Conservation (phyloP, 139 green algal genomes). For the Eudorina sp. region DNA sequence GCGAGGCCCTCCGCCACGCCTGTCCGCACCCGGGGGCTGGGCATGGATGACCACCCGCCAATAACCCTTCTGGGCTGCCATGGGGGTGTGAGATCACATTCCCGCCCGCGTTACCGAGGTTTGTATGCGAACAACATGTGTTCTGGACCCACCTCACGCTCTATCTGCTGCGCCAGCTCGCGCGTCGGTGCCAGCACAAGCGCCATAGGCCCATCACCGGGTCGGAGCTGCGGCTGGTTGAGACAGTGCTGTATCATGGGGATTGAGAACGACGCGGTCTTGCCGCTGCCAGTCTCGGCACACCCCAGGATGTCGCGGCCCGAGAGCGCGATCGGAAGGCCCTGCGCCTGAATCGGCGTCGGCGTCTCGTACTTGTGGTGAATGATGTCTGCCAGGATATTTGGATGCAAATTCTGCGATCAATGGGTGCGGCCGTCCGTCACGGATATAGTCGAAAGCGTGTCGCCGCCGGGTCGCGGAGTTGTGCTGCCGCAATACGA, state of each 20-base stretch:
- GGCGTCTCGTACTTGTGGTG: slow-evolving; percentile 89
- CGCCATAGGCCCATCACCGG: slow-evolving; percentile 89
- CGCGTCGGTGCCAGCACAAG: slow-evolving; percentile 98
- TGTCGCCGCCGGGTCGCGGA: too few relatives aligned
- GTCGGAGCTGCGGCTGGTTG: slow-evolving; percentile 69
- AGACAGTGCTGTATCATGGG: slow-evolving; percentile 93
- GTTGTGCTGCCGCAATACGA: too few relatives aligned
- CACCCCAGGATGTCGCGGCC: slow-evolving; percentile 91
- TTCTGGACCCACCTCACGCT: slow-evolving; percentile 95
- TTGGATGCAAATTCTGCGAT: slow-evolving; percentile 78
- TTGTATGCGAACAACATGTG: too few relatives aligned
- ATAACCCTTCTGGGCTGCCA: too few relatives aligned
- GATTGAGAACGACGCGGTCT: slow-evolving; percentile 89
- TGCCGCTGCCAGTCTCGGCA: slow-evolving; percentile 93
- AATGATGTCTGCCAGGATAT: slow-evolving; percentile 87
- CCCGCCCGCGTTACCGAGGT: too few relatives aligned
- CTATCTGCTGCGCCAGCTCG: slow-evolving; percentile 99
- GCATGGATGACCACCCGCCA: too few relatives aligned
- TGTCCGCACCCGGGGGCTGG: too few relatives aligned
- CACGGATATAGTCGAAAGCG: background rate
- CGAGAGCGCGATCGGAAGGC: slow-evolving; percentile 86
- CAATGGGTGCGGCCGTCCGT: background rate
- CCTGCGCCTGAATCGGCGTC: slow-evolving; percentile 92
- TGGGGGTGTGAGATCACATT: too few relatives aligned
- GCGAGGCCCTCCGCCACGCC: too few relatives aligned